Conservation (phyloP, 768 basidiomycete genomes). For the Cubamyces sp. region DNA sequence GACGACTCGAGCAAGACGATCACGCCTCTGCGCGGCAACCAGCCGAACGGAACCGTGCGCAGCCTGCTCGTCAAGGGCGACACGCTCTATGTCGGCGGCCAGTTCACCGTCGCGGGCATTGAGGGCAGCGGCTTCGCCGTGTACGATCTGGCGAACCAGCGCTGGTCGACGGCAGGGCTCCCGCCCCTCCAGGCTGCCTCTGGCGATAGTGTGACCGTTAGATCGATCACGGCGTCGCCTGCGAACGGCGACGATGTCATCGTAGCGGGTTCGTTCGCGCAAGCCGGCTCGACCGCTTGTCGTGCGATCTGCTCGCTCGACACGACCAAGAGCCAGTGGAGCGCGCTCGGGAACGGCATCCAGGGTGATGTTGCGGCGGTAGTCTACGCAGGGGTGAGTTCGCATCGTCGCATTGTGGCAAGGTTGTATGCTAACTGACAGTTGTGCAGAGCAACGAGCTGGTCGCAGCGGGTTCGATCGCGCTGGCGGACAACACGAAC, state of each 20-base stretch:
- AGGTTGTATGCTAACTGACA: neutral
- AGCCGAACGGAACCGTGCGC: conserved; percentile 76
- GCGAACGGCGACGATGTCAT: conserved; percentile 66
- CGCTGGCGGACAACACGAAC: conserved; percentile 61
- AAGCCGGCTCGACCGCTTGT: conserved; percentile 77
- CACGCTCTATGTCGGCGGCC: conserved; percentile 80
- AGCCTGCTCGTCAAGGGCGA: conserved; percentile 74
- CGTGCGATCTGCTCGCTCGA: conserved; percentile 81
- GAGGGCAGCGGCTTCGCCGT: conserved; percentile 71
- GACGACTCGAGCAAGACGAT: conserved; percentile 54
- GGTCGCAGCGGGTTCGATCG: conserved; percentile 80
- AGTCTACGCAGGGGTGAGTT: conserved; percentile 78
- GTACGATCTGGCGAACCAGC: conserved; percentile 70
- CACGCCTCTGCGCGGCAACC: conserved; percentile 58
- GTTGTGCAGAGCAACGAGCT: conserved; percentile 60
- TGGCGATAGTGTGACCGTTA: conserved; percentile 63
- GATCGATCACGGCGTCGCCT: conserved; percentile 67
- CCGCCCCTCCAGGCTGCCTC: conserved; percentile 62
- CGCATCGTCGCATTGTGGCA: conserved; percentile 16
- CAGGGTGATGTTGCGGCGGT: conserved; percentile 81
- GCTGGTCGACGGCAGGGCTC: conserved; percentile 63
- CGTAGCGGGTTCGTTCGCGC: conserved; percentile 86
- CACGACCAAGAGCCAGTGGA: conserved; percentile 74
- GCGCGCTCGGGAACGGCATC: conserved; percentile 75
- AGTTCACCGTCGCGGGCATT: conserved; percentile 67